A percentile compares a stretch with the other conserved stretches of the same genome.
Conservation (phyloP, 257 asterid species). For the Rubia yunnanensis region DNA sequence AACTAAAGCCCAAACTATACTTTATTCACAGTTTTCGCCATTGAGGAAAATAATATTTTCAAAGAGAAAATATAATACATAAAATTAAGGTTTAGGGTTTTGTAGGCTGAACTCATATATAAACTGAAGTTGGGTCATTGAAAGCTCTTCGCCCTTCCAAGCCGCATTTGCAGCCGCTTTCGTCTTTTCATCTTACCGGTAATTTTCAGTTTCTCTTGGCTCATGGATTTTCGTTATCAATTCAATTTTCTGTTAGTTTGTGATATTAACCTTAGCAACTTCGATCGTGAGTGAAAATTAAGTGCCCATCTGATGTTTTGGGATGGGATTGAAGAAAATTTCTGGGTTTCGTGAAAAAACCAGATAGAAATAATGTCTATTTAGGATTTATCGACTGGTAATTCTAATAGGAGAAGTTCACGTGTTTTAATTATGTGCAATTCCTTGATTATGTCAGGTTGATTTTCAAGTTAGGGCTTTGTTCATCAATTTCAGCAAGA, state of each 20-base stretch:
- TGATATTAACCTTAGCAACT: not conserved
- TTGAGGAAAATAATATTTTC: too few relatives aligned
- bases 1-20: too few relatives aligned
- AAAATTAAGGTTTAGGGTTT: not conserved
- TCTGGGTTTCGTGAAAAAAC: not conserved
- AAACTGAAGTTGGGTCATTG: not conserved
- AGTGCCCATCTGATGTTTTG: not conserved
- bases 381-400: not conserved
- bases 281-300: not conserved
- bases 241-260: not conserved
- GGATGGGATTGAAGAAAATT: not conserved
- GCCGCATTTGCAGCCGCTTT: not conserved
- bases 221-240: not conserved
- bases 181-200: not conserved
- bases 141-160: not conserved
- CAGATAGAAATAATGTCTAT: not conserved
- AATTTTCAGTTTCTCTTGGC: not conserved
- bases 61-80: too few relatives aligned
- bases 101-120: not conserved
- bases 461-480: not conserved
- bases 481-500: constrained; percentile 4
- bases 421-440: not conserved
- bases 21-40: too few relatives aligned
- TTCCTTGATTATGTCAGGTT: constrained; percentile 5
- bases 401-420: not conserved